Evolutionary conservation across 2,329 filamentous ascomycete genomes (phyloP).

Genomic region (Metarhizium album): DNA sequence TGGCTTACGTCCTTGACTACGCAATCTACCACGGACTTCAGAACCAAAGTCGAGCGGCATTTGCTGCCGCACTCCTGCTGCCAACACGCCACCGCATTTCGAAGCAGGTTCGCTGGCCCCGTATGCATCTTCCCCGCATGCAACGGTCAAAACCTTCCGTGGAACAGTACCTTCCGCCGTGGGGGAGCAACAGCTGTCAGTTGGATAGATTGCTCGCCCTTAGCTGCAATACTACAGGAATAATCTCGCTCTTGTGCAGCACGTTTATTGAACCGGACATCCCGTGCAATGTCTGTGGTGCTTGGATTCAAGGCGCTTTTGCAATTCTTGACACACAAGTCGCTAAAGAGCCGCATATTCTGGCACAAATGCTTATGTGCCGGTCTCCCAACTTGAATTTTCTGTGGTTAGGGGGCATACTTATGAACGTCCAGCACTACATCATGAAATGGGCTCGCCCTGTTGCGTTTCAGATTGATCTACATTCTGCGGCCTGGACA

Average conservation of each 20-base stretch:
- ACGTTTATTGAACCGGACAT: constrained; percentile 10
- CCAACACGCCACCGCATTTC: constrained; percentile 4
- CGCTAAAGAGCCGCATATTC: constrained; percentile 4
- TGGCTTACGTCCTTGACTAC: constrained; percentile 5
- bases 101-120: constrained; percentile 1
- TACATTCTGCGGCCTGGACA: constrained; percentile 4
- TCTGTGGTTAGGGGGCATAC: constrained; percentile 9
- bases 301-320: constrained; percentile 7
- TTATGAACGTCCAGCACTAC: constrained; percentile 4
- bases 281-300: constrained; percentile 7
- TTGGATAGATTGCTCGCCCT: constrained; percentile 10
- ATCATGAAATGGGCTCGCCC: constrained; percentile 6
- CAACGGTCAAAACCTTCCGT: not conserved
- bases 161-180: constrained; percentile 3
- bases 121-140: not conserved
- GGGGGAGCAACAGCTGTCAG: constrained; percentile 5
- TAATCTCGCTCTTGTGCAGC: constrained; percentile 2
- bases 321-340: constrained; percentile 1
- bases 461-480: not conserved
- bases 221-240: constrained; percentile 7
- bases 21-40: constrained; percentile 1
- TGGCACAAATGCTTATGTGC: constrained; percentile 4
- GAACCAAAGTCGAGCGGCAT: constrained; percentile 4
- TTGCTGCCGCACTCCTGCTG: constrained; percentile 5
- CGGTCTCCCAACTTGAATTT: constrained; percentile 8